A percentile compares a stretch with the other conserved stretches of the same genome.
Evolutionary conservation across 306 rosid species (phyloP).

Genomic region (Medicago lupulina): DNA sequence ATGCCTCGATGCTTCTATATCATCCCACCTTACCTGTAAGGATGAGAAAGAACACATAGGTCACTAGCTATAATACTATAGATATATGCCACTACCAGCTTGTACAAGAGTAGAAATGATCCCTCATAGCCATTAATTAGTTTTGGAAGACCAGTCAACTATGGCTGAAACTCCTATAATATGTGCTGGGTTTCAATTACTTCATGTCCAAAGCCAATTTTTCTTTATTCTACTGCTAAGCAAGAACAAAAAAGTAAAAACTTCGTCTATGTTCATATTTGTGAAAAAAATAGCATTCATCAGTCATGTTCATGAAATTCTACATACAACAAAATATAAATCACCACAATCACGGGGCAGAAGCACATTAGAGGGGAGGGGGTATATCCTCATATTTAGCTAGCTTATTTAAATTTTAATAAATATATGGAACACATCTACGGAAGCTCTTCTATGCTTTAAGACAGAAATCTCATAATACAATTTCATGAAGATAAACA

Average conservation of each 20-base stretch:
- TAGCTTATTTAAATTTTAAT: too few relatives aligned
- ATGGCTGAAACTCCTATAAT: background rate
- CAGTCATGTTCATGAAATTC: too few relatives aligned
- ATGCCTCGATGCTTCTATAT: constrained; percentile 67
- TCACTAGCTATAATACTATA: background rate
- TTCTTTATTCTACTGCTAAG: too few relatives aligned
- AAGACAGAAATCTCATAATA: background rate
- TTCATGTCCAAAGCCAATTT: background rate
- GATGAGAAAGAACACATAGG: background rate
- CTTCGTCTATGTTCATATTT: too few relatives aligned
- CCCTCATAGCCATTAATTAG: background rate
- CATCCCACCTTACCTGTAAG: constrained; percentile 96
- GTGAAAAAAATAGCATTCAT: too few relatives aligned
- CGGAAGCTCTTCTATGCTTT: background rate
- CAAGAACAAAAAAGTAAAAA: too few relatives aligned
- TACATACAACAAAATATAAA: too few relatives aligned
- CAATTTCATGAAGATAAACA: background rate
- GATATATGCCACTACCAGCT: background rate
- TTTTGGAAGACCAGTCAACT: background rate
- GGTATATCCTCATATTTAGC: too few relatives aligned
- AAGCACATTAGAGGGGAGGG: too few relatives aligned
- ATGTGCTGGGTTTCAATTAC: background rate
- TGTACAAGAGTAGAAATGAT: background rate
- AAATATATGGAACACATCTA: too few relatives aligned
- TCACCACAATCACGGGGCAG: too few relatives aligned